Conservation (phyloP, 352 stramenopile species). For the Phytophthora nicotianae region DNA sequence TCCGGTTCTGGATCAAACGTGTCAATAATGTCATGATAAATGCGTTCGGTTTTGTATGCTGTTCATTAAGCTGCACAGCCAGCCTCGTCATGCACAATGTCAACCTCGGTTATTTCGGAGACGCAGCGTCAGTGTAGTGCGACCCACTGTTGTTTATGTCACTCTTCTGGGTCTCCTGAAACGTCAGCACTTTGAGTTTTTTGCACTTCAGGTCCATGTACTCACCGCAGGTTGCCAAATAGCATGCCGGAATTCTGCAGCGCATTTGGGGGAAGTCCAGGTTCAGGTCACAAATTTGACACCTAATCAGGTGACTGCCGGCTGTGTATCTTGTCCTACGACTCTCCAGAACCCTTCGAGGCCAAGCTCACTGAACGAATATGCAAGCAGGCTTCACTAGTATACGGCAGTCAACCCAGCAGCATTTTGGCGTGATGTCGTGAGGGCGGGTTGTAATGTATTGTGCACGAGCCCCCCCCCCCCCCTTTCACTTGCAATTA, state of each 20-base stretch:
- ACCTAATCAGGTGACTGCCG: not conserved
- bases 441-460: too few relatives aligned
- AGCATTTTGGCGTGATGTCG: too few relatives aligned
- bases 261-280: not conserved
- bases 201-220: not conserved
- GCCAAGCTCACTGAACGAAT: too few relatives aligned
- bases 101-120: not conserved
- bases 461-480: too few relatives aligned
- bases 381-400: too few relatives aligned
- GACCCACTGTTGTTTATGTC: not conserved
- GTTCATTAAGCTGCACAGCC: slow-evolving; percentile 1
- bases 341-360: not conserved
- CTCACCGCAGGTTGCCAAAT: not conserved
- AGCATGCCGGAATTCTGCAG: not conserved
- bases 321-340: not conserved
- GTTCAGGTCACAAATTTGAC: not conserved
- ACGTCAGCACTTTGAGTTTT: not conserved
- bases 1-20: slow-evolving; percentile 1
- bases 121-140: not conserved
- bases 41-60: slow-evolving; percentile 7
- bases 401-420: too few relatives aligned
- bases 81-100: not conserved
- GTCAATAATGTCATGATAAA: slow-evolving; percentile 9
- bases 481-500: too few relatives aligned
- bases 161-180: not conserved